Base-by-base conservation (phyloP, 2,329 filamentous ascomycete species). In the Exophiala oligosperma region DNA sequence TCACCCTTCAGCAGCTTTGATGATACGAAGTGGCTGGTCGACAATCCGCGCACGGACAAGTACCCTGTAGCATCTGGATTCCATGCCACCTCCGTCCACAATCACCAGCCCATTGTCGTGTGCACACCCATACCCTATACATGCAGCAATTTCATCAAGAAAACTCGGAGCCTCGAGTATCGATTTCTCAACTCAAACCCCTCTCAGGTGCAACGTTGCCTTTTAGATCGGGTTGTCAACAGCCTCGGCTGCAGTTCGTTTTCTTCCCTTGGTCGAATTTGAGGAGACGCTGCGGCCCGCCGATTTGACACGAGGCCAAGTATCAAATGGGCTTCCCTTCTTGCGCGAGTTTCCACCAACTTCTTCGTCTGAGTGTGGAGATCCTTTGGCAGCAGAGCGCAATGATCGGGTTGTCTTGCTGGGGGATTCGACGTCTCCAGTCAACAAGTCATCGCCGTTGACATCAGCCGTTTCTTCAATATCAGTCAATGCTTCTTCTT, bases 401-500 rank as follows among this genome's bases (percentile, higher is more conserved):
- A 59, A 52, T 17, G 58, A 63, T 17, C 54, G 56, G 29, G 50
- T 50, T 12, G 54, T 52, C 26, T 57, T 57, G 41, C 52, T 11
- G 26, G 38, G 46, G 28, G 46, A 48, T 26, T 32, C n/a, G 12
- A 32, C 46, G 28, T 11, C 24, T n/a, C 9, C 12, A n/a, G 11
- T 26, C 3, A 9, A 9, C 23, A 29, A 9, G 23, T 26, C 46
- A 49, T 61, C 52, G 23, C 35, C 55, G 23, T 59, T 50, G 8
- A 35, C 41, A 40, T 28, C 41, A 2, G 57, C 38, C 6, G 67
- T 61, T 40, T 75, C 73, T 60, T 84, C 82, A 24, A 84, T 79
- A 64, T 85, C 82, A 3, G 81, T 84, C 14, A 76, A 66, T 1
- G 78, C 80, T 70, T 84, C 83, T 66, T 81, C 78, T 56, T 81